phyloP scores from a whole-genome alignment of 2,329 filamentous ascomycete genomes.

The Neonectria faginata region DNA sequence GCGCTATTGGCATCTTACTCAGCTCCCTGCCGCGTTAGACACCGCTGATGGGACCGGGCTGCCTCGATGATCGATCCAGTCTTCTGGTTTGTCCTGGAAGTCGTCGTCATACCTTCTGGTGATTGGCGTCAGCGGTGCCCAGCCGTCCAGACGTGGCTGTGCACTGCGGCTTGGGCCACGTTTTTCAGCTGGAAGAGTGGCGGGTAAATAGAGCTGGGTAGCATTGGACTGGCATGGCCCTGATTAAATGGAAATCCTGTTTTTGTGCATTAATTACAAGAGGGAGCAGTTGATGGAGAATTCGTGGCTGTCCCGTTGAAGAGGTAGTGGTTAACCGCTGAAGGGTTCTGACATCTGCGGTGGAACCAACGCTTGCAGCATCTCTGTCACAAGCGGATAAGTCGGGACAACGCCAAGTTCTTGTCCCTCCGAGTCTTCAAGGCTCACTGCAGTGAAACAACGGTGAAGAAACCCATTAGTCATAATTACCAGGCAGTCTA shows the following conservation, averaged over 20 bases:
- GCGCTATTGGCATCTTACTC: conserved; percentile 23
- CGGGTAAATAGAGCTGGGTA: conserved; percentile 1
- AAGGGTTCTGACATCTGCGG: neutral
- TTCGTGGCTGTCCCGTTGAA: neutral
- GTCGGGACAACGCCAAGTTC: conserved; percentile 24
- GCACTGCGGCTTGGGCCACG: conserved; percentile 12
- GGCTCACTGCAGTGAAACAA: neutral
- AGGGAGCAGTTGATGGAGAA: neutral
- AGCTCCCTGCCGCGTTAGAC: conserved; percentile 10
- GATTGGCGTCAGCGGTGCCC: conserved; percentile 19
- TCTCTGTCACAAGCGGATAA: conserved; percentile 14
- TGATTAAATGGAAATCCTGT: neutral
- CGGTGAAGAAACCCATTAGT: neutral
- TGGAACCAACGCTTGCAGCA: neutral
- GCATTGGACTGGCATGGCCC: neutral
- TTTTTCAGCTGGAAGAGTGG: conserved; percentile 4
- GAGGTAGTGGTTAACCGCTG: too few species aligned
- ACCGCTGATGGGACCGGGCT: conserved; percentile 16
- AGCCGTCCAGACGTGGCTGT: conserved; percentile 22
- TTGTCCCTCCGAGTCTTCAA: neutral
- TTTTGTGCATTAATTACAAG: neutral
- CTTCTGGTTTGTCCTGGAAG: neutral
- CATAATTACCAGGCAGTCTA: neutral
- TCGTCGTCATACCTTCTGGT: conserved; percentile 25
- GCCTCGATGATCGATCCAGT: conserved; percentile 21